Conservation (phyloP, 176 grass and related monocot species). For the Melocanna baccifera region DNA sequence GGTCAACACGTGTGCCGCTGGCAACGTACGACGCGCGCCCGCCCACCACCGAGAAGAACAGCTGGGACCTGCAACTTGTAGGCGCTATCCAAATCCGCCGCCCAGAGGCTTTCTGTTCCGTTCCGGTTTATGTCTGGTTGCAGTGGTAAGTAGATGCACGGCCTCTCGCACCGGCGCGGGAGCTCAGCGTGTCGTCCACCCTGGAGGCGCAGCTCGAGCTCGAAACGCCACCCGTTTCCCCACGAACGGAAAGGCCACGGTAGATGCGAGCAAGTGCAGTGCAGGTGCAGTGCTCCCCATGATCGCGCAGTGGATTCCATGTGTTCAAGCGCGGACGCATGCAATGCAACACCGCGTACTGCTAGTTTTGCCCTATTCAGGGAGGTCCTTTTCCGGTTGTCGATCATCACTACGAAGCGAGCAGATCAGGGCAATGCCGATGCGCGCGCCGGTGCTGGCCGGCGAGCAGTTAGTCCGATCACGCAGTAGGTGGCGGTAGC, state of each 20-base stretch:
- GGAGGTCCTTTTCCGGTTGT: no score
- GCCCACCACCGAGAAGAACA: not conserved
- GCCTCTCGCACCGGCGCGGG: slow-evolving; percentile 1
- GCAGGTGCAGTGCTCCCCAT: not conserved
- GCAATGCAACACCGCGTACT: not conserved
- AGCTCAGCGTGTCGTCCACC: slow-evolving; percentile 43
- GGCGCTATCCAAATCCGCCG: not conserved
- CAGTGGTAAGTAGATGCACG: not conserved
- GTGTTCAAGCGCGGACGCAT: not conserved
- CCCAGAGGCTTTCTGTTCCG: no score
- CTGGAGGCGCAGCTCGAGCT: slow-evolving; percentile 13
- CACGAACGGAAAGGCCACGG: slow-evolving; percentile 7
- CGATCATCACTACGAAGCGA: not conserved
- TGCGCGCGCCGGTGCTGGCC: not conserved
- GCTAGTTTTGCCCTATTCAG: not conserved
- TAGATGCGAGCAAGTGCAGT: not conserved
- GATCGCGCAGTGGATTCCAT: not conserved
- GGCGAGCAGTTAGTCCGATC: no score
- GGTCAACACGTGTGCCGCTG: not conserved
- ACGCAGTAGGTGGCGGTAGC: no score
- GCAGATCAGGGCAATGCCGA: not conserved
- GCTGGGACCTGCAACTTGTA: not conserved
- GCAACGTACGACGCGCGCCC: not conserved
- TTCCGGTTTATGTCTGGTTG: not conserved
- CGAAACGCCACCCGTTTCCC: not conserved